Percentiles rank a stretch among this genome's conserved stretches.
These are phyloP conservation scores for Colletotrichum theobromicola DNA, from an alignment of 2,329 filamentous ascomycete genomes.

Conservation along the genomic window DNA sequence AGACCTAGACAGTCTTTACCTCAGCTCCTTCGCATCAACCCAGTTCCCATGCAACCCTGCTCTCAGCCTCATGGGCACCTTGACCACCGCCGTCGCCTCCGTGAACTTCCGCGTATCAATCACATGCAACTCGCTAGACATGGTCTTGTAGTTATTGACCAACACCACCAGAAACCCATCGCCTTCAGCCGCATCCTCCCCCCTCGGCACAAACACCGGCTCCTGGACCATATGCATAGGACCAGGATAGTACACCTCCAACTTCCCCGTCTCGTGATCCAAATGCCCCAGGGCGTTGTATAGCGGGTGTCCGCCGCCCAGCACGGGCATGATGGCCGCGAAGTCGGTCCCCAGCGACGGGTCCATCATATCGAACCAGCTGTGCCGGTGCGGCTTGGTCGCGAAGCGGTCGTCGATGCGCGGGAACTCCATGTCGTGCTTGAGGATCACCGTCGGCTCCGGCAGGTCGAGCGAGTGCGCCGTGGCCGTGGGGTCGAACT, in stretches of 20 bases:
- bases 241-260: conserved; percentile 37
- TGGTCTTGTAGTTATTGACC: conserved; percentile 25
- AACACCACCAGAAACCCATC: conserved; percentile 43
- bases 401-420: conserved; percentile 12
- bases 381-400: background rate
- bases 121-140: conserved; percentile 15
- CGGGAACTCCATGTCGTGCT: conserved; percentile 12
- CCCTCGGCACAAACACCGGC: conserved; percentile 44
- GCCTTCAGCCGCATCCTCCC: conserved; percentile 35
- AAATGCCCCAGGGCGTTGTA: conserved; percentile 41
- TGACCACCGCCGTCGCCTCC: background rate
- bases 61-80: conserved; percentile 6
- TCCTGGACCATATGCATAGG: conserved; percentile 43
- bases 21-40: conserved; percentile 7
- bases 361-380: conserved; percentile 18
- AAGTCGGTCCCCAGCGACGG: conserved; percentile 8
- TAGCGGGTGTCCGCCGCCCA: conserved; percentile 14
- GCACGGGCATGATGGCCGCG: conserved; percentile 21
- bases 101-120: background rate
- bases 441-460: background rate
- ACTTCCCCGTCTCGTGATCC: conserved; percentile 28
- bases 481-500: conserved; percentile 5
- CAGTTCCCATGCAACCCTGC: conserved; percentile 5
- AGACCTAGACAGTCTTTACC: background rate
- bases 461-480: conserved; percentile 2